Evolutionary conservation across 306 rosid species (phyloP).

Genomic region (Dalbergia cochinchinensis): DNA sequence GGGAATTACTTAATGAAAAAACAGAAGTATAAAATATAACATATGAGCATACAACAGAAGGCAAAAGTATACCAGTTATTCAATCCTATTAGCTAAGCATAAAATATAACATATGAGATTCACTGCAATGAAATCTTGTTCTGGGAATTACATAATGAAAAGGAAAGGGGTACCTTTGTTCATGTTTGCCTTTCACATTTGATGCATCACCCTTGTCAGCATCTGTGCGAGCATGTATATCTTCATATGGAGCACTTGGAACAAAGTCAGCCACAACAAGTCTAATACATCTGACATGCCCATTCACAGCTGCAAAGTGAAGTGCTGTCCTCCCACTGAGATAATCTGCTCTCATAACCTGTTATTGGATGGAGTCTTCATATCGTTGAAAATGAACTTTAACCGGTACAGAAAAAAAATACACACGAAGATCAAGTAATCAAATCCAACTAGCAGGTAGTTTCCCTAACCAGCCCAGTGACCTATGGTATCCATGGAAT

Average conservation of each 20-base stretch:
- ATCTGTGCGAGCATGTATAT: conserved; percentile 46
- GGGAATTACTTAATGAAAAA: conserved; percentile 38
- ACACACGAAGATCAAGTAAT: background rate
- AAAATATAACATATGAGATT: conserved; percentile 6
- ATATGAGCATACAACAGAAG: background rate
- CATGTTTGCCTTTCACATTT: conserved; percentile 59
- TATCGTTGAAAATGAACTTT: conserved; percentile 31
- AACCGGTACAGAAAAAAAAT: conserved; percentile 26
- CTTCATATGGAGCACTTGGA: conserved; percentile 78
- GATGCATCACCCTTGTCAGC: conserved; percentile 54
- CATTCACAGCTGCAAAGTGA: conserved; percentile 93
- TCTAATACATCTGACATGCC: conserved; percentile 90
- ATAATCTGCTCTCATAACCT: conserved; percentile 94
- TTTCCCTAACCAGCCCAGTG: conserved; percentile 10
- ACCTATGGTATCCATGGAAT: background rate
- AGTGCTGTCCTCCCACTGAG: conserved; percentile 93
- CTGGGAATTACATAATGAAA: conserved; percentile 37
- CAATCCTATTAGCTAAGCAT: background rate
- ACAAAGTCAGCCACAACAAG: conserved; percentile 90
- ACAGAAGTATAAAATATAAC: background rate
- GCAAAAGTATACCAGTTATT: background rate
- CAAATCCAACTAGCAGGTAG: conserved; percentile 15
- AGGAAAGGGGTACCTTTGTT: conserved; percentile 64
- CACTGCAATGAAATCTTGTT: conserved; percentile 1
- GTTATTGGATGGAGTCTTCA: conserved; percentile 26